Conservation (phyloP, 305 asterid genomes). For the Fraxinus sp. region DNA sequence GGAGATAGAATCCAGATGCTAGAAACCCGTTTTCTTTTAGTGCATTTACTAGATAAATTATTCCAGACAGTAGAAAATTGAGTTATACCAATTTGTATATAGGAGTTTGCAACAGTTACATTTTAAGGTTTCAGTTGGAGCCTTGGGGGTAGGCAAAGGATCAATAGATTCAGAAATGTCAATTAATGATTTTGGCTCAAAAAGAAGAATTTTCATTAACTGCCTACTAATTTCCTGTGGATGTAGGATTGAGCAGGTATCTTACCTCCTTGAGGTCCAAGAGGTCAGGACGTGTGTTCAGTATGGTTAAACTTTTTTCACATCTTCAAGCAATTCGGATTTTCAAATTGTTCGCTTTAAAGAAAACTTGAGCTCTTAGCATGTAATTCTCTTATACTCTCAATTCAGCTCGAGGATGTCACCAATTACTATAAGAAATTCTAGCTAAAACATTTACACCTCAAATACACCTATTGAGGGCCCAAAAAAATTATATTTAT, state of each 20-base stretch:
- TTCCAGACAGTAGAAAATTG: not conserved
- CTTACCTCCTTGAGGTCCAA: not conserved
- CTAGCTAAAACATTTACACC: not conserved
- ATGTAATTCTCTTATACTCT: not conserved
- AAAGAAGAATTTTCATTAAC: not conserved
- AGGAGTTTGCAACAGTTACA: not conserved
- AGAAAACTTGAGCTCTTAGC: not conserved
- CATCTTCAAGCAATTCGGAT: not conserved
- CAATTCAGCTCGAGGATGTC: not conserved
- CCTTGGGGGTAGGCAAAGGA: not conserved
- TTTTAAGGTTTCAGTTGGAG: not conserved
- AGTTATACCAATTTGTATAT: not conserved
- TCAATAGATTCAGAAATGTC: not conserved
- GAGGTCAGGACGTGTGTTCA: not conserved
- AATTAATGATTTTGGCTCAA: not conserved
- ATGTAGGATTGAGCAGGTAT: not conserved
- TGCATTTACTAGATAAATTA: not conserved
- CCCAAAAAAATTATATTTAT: not conserved
- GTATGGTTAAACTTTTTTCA: not conserved
- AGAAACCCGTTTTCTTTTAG: not conserved
- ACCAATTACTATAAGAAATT: not conserved
- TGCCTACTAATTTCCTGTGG: not conserved
- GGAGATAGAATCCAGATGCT: not conserved
- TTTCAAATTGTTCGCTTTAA: not conserved
- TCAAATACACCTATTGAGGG: not conserved